Evolutionary conservation across 129 eudicot species (phyloP), one percentile per base, ranked within the genome.

Genomic region (Artemisia tridentata): DNA sequence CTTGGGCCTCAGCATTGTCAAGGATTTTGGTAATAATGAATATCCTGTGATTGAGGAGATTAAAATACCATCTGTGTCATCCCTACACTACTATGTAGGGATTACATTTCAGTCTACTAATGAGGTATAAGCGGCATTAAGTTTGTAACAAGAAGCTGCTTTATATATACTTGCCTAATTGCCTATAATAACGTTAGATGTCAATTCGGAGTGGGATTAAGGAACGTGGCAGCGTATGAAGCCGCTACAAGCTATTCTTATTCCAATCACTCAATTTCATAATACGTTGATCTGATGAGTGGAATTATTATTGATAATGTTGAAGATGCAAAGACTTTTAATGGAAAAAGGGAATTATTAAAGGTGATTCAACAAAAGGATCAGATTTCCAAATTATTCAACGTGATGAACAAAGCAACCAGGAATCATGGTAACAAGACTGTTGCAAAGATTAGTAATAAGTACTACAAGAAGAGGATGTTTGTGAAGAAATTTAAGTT

Each of bases 181-280:
- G 10, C 95, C 90, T 0, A 52, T 72, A 19, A 62, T 88, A 9
- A 74, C 67, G 2, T 31, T 88, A 9, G 72, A 84, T 17, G 65
- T 67, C 15, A 63, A 80, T 47, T 73, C 89, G 8, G 95, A 65
- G 85, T 65, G 11, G 11, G 82, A 8, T 31, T 87, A 21, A 78
- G 95, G 41, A 87, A 84, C 67, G 61, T 84, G 78, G 88, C 82
- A 46, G 88, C 85, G 8, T 87, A 79, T 25, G 82, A 71, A 73
- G 53, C 48, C 5, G 73, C 87, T 7, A 77, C 49, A 51, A 69
- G 51, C 64, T 76, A 49, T 51, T 67, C 83, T 17, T 62, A 50
- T 38, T 65, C 65, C 6, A 27, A 65, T 23, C 65, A 34, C 11
- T 75, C 73, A 8, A 11, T 86, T 17, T 69, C 75, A 3, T 59